A percentile compares a stretch with the other conserved stretches of the same genome.
These are phyloP conservation scores for Azolla pinnata DNA, from an alignment of 75 land plant species.

Conservation along the genomic window DNA sequence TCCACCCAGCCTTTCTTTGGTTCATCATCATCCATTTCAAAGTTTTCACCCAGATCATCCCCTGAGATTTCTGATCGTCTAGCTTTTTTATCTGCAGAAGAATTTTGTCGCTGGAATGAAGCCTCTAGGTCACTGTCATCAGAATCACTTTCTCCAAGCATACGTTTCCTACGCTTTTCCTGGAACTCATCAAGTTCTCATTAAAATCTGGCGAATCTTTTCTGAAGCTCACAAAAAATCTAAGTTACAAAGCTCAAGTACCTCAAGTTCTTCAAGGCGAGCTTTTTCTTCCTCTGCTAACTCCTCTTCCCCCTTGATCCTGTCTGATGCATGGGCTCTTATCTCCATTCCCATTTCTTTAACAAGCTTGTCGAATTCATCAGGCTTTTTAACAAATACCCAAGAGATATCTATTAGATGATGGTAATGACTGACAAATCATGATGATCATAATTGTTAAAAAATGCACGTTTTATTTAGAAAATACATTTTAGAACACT, in stretches of 20 bases:
- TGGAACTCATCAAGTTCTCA: conserved; percentile 17
- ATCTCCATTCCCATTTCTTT: conserved; percentile 63
- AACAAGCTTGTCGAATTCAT: conserved; percentile 69
- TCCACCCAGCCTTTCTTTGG: conserved; percentile 64
- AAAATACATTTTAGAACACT: too few species aligned
- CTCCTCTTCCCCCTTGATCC: conserved; percentile 81
- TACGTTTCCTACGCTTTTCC: conserved; percentile 80
- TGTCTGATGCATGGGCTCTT: conserved; percentile 77
- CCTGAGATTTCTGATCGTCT: conserved; percentile 47
- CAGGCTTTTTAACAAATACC: too few species aligned
- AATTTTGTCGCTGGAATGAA: conserved; percentile 7
- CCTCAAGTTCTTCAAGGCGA: conserved; percentile 73
- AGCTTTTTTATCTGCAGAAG: conserved; percentile 11
- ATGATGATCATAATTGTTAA: too few species aligned
- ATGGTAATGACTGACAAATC: too few species aligned
- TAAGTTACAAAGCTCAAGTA: conserved; percentile 9
- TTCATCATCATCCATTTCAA: conserved; percentile 40
- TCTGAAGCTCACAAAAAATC: background rate
- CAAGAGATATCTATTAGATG: too few species aligned
- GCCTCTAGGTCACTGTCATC: conserved; percentile 28
- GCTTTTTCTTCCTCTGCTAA: conserved; percentile 78
- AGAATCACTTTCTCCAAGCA: conserved; percentile 50
- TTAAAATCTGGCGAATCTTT: background rate
- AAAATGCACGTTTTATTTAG: too few species aligned
- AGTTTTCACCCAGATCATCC: conserved; percentile 93